Percentiles rank a stretch among this genome's conserved stretches.
phyloP scores from a whole-genome alignment of 345 rosid genomes.

The Salix arbutifolia region DNA sequence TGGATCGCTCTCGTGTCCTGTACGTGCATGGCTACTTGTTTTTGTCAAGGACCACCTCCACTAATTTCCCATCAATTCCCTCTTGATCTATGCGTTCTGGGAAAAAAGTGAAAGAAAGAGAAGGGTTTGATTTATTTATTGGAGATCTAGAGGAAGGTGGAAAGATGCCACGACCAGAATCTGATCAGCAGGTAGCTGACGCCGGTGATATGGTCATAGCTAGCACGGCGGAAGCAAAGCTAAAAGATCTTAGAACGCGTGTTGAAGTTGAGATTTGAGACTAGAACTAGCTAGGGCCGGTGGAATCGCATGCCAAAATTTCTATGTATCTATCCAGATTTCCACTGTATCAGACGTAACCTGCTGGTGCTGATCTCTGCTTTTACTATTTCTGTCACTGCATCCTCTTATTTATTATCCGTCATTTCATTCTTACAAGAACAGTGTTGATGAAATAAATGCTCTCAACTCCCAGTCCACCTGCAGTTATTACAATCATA shows the following conservation, averaged over 20 bases:
- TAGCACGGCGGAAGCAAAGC: not conserved
- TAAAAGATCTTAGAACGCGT: conserved; percentile 27
- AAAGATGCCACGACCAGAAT: not conserved
- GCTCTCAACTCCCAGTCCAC: not conserved
- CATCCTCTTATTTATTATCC: not conserved
- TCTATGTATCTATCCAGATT: conserved; percentile 6
- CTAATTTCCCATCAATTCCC: not conserved
- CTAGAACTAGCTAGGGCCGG: conserved; percentile 22
- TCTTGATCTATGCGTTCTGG: too few relatives aligned
- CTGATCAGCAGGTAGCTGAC: conserved; percentile 25
- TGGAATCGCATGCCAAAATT: conserved; percentile 7
- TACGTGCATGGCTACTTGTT: not conserved
- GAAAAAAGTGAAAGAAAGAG: too few relatives aligned
- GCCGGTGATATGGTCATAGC: conserved; percentile 35
- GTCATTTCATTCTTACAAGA: not conserved
- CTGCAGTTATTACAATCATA: not conserved
- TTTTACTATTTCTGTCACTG: not conserved
- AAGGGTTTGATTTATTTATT: too few relatives aligned
- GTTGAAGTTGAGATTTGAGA: conserved; percentile 19
- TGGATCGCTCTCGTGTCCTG: conserved; percentile 46
- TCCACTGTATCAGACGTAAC: conserved; percentile 29
- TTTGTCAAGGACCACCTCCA: conserved; percentile 24
- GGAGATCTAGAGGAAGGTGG: not conserved
- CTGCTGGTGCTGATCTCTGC: not conserved
- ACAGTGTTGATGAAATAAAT: not conserved